Evolutionary conservation across 768 basidiomycete genomes (phyloP), one percentile per base, ranked within the genome.

Genomic region (Trametes cingulata): DNA sequence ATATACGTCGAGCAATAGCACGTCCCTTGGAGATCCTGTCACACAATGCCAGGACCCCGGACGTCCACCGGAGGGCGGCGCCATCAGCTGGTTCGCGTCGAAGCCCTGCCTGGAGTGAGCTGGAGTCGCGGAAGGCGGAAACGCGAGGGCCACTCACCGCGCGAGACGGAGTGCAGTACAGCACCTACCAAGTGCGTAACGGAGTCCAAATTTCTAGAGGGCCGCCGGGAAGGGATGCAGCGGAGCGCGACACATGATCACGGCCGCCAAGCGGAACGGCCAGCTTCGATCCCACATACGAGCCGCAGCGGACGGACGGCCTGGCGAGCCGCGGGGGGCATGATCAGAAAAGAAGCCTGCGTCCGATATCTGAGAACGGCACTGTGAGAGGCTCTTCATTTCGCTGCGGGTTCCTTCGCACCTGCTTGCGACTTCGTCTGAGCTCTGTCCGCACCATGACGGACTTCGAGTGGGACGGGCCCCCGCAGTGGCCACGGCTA

Each of bases 221-320:
- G 46, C 56, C 9, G 15, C 14, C 29, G 29, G 56, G 39, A 48
- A 57, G 56, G n/a, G 56, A 49, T 49, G 56, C 47, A 42, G 48
- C 56, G 56, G 56, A 41, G 56, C 47, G 29, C 47, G 46, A 48
- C 56, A 49, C 56, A 57, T 57, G 56, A 57, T 47, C 56, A 37
- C 47, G 25, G 27, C 40, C 47, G 47, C 55, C 55, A 49, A 56
- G 55, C 55, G 55, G 47, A 49, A 36, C 37, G 35, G 55, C 55
- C 46, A 56, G 25, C 55, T 56, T 56, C 55, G 19, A 40, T 56
- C 37, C 47, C 55, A 55, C 53, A 55, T 45, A 55, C 43, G 42
- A 45, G 22, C 27, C 53, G 29, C 36, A 25, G 41, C 29, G 27
- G 40, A 42, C 47, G 39, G 56, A 49, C 47, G 37, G 56, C 55